Conservation (phyloP, 2,329 filamentous ascomycete species). For the Penicillium sp. region DNA sequence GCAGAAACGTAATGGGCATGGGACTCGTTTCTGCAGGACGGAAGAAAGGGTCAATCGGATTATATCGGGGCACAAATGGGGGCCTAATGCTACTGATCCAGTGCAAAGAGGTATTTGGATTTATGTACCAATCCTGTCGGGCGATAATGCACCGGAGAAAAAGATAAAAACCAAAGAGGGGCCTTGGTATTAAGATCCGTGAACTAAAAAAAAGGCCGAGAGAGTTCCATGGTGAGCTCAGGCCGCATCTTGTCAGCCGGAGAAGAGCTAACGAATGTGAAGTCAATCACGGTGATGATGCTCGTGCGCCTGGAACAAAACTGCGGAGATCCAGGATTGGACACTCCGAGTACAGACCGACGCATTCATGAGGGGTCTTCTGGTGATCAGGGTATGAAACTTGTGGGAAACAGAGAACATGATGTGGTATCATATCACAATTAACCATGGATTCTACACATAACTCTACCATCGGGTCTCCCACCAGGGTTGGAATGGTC, state of each 20-base stretch:
- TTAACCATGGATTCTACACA: background rate
- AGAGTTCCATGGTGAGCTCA: conserved; percentile 10
- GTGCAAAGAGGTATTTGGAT: background rate
- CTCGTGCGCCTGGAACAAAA: conserved; percentile 6
- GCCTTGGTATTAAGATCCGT: conserved; percentile 3
- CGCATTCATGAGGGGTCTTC: background rate
- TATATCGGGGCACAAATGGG: conserved; percentile 8
- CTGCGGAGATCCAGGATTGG: background rate
- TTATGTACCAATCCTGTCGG: background rate
- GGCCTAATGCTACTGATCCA: background rate
- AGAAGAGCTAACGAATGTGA: conserved; percentile 9
- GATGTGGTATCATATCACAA: background rate
- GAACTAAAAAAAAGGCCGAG: background rate
- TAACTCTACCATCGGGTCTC: background rate
- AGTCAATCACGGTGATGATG: conserved; percentile 13
- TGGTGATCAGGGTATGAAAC: background rate
- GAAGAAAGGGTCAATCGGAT: conserved; percentile 9
- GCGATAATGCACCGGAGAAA: conserved; percentile 6
- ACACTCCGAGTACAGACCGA: background rate
- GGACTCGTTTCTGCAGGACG: background rate
- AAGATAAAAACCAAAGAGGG: background rate
- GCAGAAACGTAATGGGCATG: background rate
- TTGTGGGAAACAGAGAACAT: background rate
- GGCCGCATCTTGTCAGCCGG: conserved; percentile 20
- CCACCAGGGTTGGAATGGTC: conserved; percentile 10